phyloP scores from a whole-genome alignment of 1,284 basidiomycete genomes.

The Boletellus sp. region DNA sequence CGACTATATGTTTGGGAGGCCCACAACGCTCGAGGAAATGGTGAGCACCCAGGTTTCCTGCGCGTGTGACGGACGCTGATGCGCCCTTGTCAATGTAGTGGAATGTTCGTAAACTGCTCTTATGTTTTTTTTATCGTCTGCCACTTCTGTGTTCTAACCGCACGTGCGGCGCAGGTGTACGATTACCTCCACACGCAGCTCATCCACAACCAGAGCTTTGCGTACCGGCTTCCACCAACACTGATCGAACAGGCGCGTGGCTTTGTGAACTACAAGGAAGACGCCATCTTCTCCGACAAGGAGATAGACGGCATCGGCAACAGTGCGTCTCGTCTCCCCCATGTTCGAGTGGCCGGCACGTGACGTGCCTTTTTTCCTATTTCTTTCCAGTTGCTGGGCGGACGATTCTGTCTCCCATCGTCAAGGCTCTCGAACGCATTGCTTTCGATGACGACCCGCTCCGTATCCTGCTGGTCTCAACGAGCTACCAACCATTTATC shows the following conservation, averaged over 20 bases:
- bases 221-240: constrained; percentile 65
- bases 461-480: constrained; percentile 69
- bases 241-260: constrained; percentile 64
- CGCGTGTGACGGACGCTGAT: constrained; percentile 1
- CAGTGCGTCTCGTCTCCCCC: constrained; percentile 42
- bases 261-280: constrained; percentile 75
- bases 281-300: constrained; percentile 65
- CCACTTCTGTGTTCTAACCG: constrained; percentile 14
- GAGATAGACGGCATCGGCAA: constrained; percentile 68
- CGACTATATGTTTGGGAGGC: constrained; percentile 66
- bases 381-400: constrained; percentile 65
- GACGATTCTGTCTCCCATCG: constrained; percentile 66
- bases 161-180: constrained; percentile 50
- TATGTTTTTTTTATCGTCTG: no score
- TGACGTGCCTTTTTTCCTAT: constrained; percentile 25
- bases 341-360: not conserved
- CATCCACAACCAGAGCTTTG: constrained; percentile 75
- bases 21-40: constrained; percentile 62
- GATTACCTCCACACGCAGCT: constrained; percentile 76
- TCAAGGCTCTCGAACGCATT: constrained; percentile 68
- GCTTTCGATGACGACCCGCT: constrained; percentile 75
- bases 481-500: constrained; percentile 85
- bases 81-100: constrained; percentile 36
- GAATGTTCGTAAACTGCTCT: constrained; percentile 50
- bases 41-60: constrained; percentile 37